phyloP scores from a whole-genome alignment of 2,329 filamentous ascomycete species.

The Aspergillus alliaceus region DNA sequence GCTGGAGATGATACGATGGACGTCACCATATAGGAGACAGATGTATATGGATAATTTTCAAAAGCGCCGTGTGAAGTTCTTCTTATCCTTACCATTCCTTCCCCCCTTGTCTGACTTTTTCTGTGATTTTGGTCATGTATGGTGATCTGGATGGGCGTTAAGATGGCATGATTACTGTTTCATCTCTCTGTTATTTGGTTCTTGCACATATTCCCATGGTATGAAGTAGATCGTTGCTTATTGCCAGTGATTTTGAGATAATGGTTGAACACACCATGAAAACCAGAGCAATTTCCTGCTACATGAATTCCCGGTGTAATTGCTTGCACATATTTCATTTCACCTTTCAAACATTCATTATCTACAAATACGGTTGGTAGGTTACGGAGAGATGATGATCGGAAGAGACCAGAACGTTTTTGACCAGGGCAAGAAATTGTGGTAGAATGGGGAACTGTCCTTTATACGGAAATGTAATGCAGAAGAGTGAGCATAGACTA shows the following conservation, averaged over 20 bases:
- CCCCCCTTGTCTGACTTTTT: not conserved
- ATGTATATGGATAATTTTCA: not conserved
- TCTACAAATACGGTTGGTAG: too few relatives aligned
- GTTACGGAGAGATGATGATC: too few relatives aligned
- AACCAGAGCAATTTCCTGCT: too few relatives aligned
- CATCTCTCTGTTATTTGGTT: not conserved
- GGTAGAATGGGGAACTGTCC: too few relatives aligned
- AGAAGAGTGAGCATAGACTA: too few relatives aligned
- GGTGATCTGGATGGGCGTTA: slow-evolving; percentile 10
- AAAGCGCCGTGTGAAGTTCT: not conserved
- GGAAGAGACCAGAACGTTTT: too few relatives aligned
- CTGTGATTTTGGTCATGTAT: slow-evolving; percentile 5
- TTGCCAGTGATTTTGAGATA: not conserved
- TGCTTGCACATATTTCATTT: not conserved
- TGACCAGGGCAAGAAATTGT: too few relatives aligned
- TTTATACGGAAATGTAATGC: too few relatives aligned
- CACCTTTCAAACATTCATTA: not conserved
- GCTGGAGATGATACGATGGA: slow-evolving; percentile 91
- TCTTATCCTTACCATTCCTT: not conserved
- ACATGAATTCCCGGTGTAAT: not conserved
- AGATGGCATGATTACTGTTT: slow-evolving; percentile 2
- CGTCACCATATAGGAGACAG: slow-evolving; percentile 52
- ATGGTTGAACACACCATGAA: not conserved
- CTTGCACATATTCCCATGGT: slow-evolving; percentile 6
- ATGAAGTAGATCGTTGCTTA: not conserved